These are phyloP conservation scores for Staphylotrichum longicolle DNA, from an alignment of 495 filamentous ascomycete genomes.

Conservation along the genomic window DNA sequence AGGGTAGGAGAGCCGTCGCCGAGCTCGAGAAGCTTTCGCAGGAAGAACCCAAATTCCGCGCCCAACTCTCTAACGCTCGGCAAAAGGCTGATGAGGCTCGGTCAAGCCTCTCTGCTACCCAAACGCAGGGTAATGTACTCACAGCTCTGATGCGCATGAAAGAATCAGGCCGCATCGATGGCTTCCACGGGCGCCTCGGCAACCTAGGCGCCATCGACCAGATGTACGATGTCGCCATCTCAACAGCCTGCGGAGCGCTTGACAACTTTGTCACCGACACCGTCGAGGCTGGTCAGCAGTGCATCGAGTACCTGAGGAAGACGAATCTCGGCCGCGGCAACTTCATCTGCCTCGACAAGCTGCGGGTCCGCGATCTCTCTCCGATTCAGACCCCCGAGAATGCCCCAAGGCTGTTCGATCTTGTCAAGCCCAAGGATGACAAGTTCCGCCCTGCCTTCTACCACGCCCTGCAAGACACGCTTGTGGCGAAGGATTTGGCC, in stretches of 20 bases:
- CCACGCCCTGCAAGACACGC: slow-evolving; percentile 85
- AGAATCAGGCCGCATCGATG: slow-evolving; percentile 92
- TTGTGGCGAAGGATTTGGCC: slow-evolving; percentile 87
- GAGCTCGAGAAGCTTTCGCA: slow-evolving; percentile 68
- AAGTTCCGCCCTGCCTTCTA: slow-evolving; percentile 91
- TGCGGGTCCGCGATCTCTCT: slow-evolving; percentile 70
- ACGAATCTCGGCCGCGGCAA: slow-evolving; percentile 97
- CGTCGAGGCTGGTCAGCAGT: slow-evolving; percentile 92
- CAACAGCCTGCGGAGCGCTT: slow-evolving; percentile 85
- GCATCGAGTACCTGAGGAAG: slow-evolving; percentile 95
- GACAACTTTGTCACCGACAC: slow-evolving; percentile 96
- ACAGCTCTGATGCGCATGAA: slow-evolving; percentile 89
- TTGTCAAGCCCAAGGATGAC: slow-evolving; percentile 84
- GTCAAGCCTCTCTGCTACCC: slow-evolving; percentile 79
- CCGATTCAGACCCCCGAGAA: slow-evolving; percentile 84
- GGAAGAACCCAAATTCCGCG: slow-evolving; percentile 75
- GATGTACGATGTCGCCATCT: slow-evolving; percentile 94
- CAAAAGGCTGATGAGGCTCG: slow-evolving; percentile 95
- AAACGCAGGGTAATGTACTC: slow-evolving; percentile 90
- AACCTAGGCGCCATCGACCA: slow-evolving; percentile 94
- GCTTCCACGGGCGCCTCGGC: slow-evolving; percentile 92
- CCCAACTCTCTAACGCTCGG: slow-evolving; percentile 78
- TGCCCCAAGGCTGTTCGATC: slow-evolving; percentile 87
- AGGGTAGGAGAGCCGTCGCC: slow-evolving; percentile 64
- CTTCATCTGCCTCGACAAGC: slow-evolving; percentile 90